Conservation (phyloP, 2,329 filamentous ascomycete species). For the Chaetomium olivaceum region DNA sequence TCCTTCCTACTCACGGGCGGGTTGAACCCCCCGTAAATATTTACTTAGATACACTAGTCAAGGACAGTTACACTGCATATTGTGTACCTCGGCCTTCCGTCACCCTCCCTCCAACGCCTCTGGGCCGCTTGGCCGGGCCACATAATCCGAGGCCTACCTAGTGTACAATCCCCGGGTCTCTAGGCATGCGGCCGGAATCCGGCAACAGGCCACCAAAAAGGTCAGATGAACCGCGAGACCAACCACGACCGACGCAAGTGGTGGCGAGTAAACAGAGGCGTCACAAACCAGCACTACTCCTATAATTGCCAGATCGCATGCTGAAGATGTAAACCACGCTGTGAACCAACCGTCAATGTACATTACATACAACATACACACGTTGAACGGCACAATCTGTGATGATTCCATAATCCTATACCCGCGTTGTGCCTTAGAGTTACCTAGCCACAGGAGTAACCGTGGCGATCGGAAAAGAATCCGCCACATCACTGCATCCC, state of each 20-base stretch:
- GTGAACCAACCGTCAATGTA: neutral
- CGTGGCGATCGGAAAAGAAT: neutral
- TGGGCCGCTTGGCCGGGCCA: neutral
- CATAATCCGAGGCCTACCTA: neutral
- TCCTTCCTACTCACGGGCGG: neutral
- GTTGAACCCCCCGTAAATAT: neutral
- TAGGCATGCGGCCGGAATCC: neutral
- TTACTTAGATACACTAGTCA: neutral
- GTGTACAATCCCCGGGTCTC: neutral
- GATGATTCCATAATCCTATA: neutral
- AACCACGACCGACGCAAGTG: neutral
- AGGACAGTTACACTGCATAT: neutral
- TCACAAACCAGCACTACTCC: neutral
- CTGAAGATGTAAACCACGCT: neutral
- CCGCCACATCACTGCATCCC: slow-evolving; percentile 1
- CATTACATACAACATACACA: neutral
- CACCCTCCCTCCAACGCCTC: neutral
- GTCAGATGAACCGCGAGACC: neutral
- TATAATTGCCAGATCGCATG: neutral
- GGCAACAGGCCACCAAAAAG: neutral
- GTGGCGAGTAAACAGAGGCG: neutral
- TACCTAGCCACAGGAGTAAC: neutral
- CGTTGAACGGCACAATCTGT: neutral
- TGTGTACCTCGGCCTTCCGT: no score
- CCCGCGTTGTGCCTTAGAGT: neutral